Percentiles rank a stretch among this genome's conserved stretches.
Evolutionary conservation across 192 early-diverging fungal species (phyloP).

Genomic region (Linnemannia elongata): DNA sequence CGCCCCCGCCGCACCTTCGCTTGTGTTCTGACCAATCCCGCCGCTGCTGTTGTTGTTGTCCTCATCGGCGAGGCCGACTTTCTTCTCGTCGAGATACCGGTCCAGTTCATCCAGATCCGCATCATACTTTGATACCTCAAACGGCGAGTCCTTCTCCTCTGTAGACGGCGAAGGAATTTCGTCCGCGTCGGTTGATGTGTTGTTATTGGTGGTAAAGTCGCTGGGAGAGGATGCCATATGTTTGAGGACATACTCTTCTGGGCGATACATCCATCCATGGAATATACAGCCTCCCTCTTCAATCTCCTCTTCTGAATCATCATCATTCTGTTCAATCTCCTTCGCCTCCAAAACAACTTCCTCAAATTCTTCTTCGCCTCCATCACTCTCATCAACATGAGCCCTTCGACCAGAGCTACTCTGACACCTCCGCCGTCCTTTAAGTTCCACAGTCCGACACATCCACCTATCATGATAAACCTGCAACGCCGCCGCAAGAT

Average conservation of each 20-base stretch:
- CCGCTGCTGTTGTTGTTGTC: background rate
- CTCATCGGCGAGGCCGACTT: background rate
- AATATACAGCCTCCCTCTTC: conserved; percentile 9
- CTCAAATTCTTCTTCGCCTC: background rate
- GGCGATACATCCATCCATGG: conserved; percentile 42
- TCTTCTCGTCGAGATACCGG: conserved; percentile 15
- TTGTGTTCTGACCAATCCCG: background rate
- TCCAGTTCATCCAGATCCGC: conserved; percentile 44
- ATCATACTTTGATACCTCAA: conserved; percentile 36
- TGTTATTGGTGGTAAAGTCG: background rate
- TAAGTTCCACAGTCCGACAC: conserved; percentile 18
- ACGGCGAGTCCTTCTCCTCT: conserved; percentile 1
- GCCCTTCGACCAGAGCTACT: background rate
- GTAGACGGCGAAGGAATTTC: background rate
- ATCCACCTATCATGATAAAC: conserved; percentile 36
- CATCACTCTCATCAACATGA: background rate
- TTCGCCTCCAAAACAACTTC: background rate
- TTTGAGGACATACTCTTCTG: conserved; percentile 20
- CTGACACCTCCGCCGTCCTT: background rate
- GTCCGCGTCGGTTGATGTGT: background rate
- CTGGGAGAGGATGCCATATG: background rate
- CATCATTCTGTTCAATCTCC: background rate
- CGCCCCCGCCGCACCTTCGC: background rate
- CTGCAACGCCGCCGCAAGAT: conserved; percentile 38
- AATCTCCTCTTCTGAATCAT: background rate